Base-by-base conservation (phyloP, 306 rosid genomes). In the Prinsepia uniflora region DNA sequence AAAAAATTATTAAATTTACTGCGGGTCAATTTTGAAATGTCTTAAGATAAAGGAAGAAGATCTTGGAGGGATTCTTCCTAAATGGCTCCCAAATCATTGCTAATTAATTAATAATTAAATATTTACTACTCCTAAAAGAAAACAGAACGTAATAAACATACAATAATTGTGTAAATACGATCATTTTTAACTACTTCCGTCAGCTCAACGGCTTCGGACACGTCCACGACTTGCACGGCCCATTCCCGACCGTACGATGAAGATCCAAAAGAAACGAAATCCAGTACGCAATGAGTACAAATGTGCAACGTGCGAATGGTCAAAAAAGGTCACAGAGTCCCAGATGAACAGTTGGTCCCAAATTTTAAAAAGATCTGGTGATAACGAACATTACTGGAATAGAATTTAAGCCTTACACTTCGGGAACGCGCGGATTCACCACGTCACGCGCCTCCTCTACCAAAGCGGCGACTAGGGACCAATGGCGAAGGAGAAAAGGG, bases 361-460 rank as follows among this genome's bases (percentile, higher is more conserved):
- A 6, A 13, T 15, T 49, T 49, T 2, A 6, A 34, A 34, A 15
- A 49, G 1, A 49, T 5, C 2, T 15, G 12, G 5, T 30, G 36
- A 24, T 19, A 54, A 11, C 74, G 4, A 68, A 50, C 58, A n/a
- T 14, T 58, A 48, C 71, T 44, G 6, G 43, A 4, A 8, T 6
- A 4, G 30, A 10, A 49, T 17, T 20, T 47, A 67, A 49, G 57
- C 36, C 10, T 54, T 4, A 63, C 36, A 0, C 2, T 30, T 30
- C 4, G 36, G 3, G 36, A 3, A 30, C 36, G 36, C 36, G 36
- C 36, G 36, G 36, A 30, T 30, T 30, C 36, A 30, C 36, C 36
- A 30, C 40, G 22, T 15, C 61, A 52, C 63, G 72, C 72, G 73
- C 63, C 52, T 69, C 63, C 73, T 30, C 36, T 0, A 19, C 20